Percentiles rank a stretch among this genome's conserved stretches.
Conservation (phyloP, 208 protist species). For the Trypanosoma scelopori region DNA sequence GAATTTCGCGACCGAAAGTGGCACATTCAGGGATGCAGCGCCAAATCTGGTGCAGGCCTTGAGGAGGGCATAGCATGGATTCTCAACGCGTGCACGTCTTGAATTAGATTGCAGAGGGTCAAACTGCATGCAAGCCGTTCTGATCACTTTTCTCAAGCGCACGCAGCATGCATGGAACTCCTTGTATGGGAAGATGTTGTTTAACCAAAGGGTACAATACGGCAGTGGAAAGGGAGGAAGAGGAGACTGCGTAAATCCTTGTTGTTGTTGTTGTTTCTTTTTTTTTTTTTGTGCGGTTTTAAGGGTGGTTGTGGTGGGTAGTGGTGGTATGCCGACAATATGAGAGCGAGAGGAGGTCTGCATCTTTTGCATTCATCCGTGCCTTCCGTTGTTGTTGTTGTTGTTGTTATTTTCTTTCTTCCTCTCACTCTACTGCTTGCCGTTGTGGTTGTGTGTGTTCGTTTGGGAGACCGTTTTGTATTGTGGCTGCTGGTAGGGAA, state of each 20-base stretch:
- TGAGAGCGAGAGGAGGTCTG: too few species aligned
- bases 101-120: not conserved
- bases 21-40: conserved; percentile 97
- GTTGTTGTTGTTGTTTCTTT: conserved; percentile 16
- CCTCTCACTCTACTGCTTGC: not conserved
- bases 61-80: conserved; percentile 94
- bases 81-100: conserved; percentile 55
- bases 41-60: conserved; percentile 92
- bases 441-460: not conserved
- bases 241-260: not conserved
- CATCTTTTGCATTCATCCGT: not conserved
- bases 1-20: conserved; percentile 93
- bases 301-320: not conserved
- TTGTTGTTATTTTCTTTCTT: not conserved
- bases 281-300: not conserved
- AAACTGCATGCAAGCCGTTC: not conserved
- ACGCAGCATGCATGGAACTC: not conserved
- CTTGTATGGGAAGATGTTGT: not conserved
- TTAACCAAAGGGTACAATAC: too few species aligned
- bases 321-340: not conserved
- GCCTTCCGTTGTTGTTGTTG: not conserved
- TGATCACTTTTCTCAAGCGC: not conserved
- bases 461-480: not conserved
- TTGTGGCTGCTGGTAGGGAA: not conserved
- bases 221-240: too few species aligned